A percentile compares a stretch with the other conserved stretches of the same genome.
These are phyloP conservation scores for Diaporthe humulicola DNA, from an alignment of 2,329 filamentous ascomycete species.

Conservation along the genomic window DNA sequence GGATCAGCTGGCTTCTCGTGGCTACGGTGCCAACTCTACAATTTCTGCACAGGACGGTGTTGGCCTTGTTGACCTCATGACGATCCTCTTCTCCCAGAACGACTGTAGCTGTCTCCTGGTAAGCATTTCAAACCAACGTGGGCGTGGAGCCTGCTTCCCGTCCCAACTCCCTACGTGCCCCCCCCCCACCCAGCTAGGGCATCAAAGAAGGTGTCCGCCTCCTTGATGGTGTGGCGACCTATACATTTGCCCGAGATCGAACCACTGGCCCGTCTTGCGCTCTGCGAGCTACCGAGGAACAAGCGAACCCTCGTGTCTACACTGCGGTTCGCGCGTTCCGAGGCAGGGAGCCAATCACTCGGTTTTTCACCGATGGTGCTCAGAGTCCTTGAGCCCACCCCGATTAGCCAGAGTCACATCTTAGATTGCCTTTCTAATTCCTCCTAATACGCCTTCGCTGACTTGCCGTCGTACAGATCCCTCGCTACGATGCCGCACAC, in stretches of 20 bases:
- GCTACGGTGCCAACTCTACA: constrained; percentile 85
- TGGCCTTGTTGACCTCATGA: constrained; percentile 85
- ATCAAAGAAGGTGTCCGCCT: constrained; percentile 74
- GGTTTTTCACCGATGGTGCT: constrained; percentile 18
- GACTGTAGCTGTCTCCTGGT: constrained; percentile 71
- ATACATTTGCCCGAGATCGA: constrained; percentile 78
- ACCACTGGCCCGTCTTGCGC: constrained; percentile 48
- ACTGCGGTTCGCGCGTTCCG: constrained; percentile 55
- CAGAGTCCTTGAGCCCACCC: constrained; percentile 41
- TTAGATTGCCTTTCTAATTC: background rate
- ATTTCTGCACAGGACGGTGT: constrained; percentile 75
- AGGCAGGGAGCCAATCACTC: constrained; percentile 36
- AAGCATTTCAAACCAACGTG: constrained; percentile 45
- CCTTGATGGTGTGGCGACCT: constrained; percentile 71
- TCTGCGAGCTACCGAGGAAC: constrained; percentile 43
- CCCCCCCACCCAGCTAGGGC: constrained; percentile 50
- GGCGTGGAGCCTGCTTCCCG: constrained; percentile 38
- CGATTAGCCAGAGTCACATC: constrained; percentile 40
- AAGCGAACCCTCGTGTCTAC: constrained; percentile 53
- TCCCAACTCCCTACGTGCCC: background rate
- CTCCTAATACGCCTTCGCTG: background rate
- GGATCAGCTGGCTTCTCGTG: constrained; percentile 70
- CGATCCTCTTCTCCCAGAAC: constrained; percentile 76
- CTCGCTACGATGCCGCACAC: constrained; percentile 40
- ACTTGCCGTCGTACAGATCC: background rate